phyloP scores from a whole-genome alignment of 768 basidiomycete genomes.

The Obba rivulosa region DNA sequence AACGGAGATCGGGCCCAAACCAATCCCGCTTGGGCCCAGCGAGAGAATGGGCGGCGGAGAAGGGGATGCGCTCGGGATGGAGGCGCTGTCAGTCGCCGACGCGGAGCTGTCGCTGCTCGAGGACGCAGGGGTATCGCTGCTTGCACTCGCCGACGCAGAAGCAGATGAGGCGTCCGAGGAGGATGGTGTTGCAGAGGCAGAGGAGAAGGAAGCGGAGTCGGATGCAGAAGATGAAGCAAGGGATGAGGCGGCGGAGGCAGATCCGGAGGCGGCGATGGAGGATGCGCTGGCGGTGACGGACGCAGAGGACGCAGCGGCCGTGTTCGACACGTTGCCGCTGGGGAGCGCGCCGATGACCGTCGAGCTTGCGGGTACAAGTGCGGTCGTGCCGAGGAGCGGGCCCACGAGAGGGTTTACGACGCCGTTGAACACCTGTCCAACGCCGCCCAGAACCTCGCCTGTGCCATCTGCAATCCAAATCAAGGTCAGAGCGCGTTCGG shows the following conservation, averaged over 20 bases:
- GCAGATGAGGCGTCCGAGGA: slow-evolving; percentile 3
- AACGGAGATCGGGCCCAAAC: not conserved
- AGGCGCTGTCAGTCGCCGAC: slow-evolving; percentile 2
- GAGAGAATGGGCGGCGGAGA: not conserved
- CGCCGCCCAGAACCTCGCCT: not conserved
- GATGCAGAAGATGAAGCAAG: slow-evolving; percentile 1
- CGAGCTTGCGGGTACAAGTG: slow-evolving; percentile 10
- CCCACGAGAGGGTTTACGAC: slow-evolving; percentile 1
- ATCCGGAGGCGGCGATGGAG: not conserved
- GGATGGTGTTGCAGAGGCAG: not conserved
- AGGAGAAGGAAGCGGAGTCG: slow-evolving; percentile 1
- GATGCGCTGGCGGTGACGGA: slow-evolving; percentile 2
- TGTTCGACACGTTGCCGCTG: not conserved
- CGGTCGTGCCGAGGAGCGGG: not conserved
- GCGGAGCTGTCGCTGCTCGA: not conserved
- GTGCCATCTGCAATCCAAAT: not conserved
- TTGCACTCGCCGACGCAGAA: not conserved
- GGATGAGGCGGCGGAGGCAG: not conserved
- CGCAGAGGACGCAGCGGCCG: too few relatives aligned
- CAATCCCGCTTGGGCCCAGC: not conserved
- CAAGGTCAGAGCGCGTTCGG: not conserved
- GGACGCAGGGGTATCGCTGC: slow-evolving; percentile 1
- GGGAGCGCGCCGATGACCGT: slow-evolving; percentile 7
- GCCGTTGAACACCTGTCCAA: not conserved
- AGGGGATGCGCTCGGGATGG: not conserved